Base-by-base conservation (phyloP, 2,329 filamentous ascomycete genomes). In the Aspergillus alliaceus region DNA sequence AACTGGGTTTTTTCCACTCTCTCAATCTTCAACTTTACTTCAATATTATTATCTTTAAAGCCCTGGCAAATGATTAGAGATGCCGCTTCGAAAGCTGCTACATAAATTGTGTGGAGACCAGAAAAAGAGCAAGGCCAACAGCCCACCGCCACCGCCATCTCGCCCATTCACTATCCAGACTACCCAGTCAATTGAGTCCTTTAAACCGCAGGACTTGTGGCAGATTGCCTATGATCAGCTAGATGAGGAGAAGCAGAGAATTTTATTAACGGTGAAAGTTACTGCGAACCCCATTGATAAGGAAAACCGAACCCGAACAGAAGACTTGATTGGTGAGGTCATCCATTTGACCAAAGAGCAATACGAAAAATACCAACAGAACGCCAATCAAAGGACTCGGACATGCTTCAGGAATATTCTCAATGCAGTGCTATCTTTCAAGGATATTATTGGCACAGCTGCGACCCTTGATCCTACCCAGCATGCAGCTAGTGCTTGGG, bases 171-270 rank as follows among this genome's bases (percentile, higher is more conserved):
- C n/a, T n/a, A n/a, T n/a, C n/a, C 32, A 15, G 32, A 34, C 12
- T 35, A 22, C 18, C 37, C 18, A 22, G 37, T 39, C 8, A 12
- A 39, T 5, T 20, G 9, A 22, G 9, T 18, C 18, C 8, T 39
- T 39, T 22, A 39, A 22, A 5, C 39, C 53, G 18, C 6, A 51
- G 50, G 58, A 62, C 44, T 44, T 64, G 35, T 65, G 63, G 61
- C 57, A 64, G 50, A 15, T 35, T 40, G 61, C 61, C 14, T 64
- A 64, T 51, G 47, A 62, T 20, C 40, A 61, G 32, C 59, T 63
- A 9, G 35, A 53, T 42, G 3, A 52, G 15, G 22, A 55, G 6
- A 50, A 62, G 34, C 54, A 48, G 14, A 22, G 50, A n/a, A 53
- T 56, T 53, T 40, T 62, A 12, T 55, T 47, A 25, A 39, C 15